Evolutionary conservation across 192 early-diverging fungal species (phyloP), one percentile per base, ranked within the genome.

Genomic region (Phlyctochytrium planicorne): DNA sequence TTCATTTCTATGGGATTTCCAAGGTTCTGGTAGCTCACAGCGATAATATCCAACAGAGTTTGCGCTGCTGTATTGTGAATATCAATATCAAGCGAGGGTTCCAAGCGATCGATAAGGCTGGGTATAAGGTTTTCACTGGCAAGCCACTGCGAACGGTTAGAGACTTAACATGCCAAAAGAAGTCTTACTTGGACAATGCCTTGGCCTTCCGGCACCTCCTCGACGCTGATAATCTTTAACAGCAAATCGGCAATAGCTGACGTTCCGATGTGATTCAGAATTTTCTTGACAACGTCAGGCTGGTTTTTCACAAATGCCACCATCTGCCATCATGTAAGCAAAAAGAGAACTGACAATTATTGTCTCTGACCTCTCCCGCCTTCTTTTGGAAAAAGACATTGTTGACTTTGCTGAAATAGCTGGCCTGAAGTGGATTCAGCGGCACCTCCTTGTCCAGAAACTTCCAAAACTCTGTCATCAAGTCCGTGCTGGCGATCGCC

Each of bases 141-240:
- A 52, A 98, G 82, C 96, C 96, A 98, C 88, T 92, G 68, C n/a
- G n/a, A n/a, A 4, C n/a, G n/a, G n/a, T n/a, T n/a, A n/a, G n/a
- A n/a, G n/a, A n/a, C n/a, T n/a, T n/a, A n/a, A n/a, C n/a, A n/a
- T n/a, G n/a, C n/a, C n/a, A n/a, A n/a, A n/a, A n/a, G n/a, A 50
- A 17, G 32, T 60, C 61, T 30, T 66, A 91, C 91, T 82, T 91
- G 88, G 30, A 95, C 90, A 53, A 95, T 87, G 20, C 93, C 92
- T 20, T 86, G 81, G 1, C 90, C 94, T 67, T 93, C 90, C 16
- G 90, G 87, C 23, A 93, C 79, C 67, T 98, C 96, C 56, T 94
- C 93, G 62, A 95, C 80, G 69, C 92, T 94, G 62, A 98, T 91
- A 14, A 98, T 83, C 67, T 94, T 97, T 52, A 98, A 85, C 57